A percentile compares a stretch with the other conserved stretches of the same genome.
Evolutionary conservation across 192 early-diverging fungal species (phyloP).

Genomic region (Lobosporangium transversale): DNA sequence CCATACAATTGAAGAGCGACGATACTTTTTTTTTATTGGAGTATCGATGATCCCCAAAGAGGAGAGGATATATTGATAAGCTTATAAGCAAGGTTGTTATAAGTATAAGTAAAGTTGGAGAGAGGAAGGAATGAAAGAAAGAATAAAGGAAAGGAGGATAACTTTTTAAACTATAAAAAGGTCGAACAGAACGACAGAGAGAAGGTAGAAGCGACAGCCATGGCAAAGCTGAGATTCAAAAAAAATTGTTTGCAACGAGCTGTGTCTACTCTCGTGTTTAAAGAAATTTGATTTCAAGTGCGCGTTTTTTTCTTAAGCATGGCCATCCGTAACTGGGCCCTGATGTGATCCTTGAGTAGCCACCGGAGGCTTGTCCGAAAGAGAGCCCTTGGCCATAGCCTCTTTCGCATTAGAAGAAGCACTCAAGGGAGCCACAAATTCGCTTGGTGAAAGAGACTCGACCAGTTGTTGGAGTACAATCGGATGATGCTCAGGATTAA

Average conservation of each 20-base stretch:
- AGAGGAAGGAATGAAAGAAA: not conserved
- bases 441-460: conserved; percentile 35
- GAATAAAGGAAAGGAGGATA: not conserved
- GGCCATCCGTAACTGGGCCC: not conserved
- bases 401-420: not conserved
- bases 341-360: not conserved
- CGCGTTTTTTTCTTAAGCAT: not conserved
- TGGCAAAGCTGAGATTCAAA: too few species aligned
- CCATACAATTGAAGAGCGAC: too few species aligned
- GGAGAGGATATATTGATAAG: too few species aligned
- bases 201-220: too few species aligned
- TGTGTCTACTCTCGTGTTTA: too few species aligned
- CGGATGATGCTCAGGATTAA: conserved; percentile 51
- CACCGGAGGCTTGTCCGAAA: conserved; percentile 25
- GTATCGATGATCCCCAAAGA: too few species aligned
- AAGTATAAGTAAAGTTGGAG: not conserved
- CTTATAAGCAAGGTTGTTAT: too few species aligned
- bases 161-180: not conserved
- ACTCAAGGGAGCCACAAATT: conserved; percentile 2
- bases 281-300: too few species aligned
- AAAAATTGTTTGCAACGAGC: too few species aligned
- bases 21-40: too few species aligned
- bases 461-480: conserved; percentile 49
- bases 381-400: conserved; percentile 5
- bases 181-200: too few species aligned